phyloP scores from a whole-genome alignment of 805 yeast species.

The Candida succiphila region DNA sequence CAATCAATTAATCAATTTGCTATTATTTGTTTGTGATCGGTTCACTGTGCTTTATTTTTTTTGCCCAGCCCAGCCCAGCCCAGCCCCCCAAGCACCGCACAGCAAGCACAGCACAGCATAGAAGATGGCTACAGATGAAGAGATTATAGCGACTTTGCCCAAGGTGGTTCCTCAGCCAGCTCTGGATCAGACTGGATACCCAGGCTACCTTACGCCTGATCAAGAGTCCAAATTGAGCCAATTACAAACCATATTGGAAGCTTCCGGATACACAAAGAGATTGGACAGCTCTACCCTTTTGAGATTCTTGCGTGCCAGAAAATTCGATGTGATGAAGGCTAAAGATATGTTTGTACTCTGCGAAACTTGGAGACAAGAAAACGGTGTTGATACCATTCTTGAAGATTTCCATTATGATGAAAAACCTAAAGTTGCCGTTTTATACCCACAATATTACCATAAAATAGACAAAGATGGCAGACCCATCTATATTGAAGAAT shows the following conservation, averaged over 20 bases:
- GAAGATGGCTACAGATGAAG: constrained; percentile 16
- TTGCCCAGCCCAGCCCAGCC: too few relatives aligned
- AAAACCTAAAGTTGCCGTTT: constrained; percentile 79
- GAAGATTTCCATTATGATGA: constrained; percentile 88
- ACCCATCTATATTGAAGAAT: constrained; percentile 89
- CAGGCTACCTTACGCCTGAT: constrained; percentile 65
- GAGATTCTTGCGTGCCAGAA: constrained; percentile 91
- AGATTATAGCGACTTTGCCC: constrained; percentile 18
- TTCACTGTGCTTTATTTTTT: too few relatives aligned
- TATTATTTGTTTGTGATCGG: too few relatives aligned
- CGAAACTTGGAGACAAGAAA: constrained; percentile 86
- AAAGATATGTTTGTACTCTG: constrained; percentile 76
- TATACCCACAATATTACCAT: constrained; percentile 95
- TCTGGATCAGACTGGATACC: constrained; percentile 55
- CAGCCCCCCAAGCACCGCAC: too few relatives aligned
- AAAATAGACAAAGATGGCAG: constrained; percentile 96
- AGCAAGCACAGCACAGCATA: too few relatives aligned
- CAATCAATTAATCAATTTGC: too few relatives aligned
- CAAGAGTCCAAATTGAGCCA: constrained; percentile 53
- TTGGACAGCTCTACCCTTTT: constrained; percentile 77
- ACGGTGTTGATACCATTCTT: constrained; percentile 79
- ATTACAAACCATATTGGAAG: constrained; percentile 47
- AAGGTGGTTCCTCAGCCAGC: constrained; percentile 48
- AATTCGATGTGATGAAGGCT: constrained; percentile 77
- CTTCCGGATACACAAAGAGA: constrained; percentile 63